Evolutionary conservation across 208 protist species (phyloP).

Genomic region (Wallacemonas sp.): DNA sequence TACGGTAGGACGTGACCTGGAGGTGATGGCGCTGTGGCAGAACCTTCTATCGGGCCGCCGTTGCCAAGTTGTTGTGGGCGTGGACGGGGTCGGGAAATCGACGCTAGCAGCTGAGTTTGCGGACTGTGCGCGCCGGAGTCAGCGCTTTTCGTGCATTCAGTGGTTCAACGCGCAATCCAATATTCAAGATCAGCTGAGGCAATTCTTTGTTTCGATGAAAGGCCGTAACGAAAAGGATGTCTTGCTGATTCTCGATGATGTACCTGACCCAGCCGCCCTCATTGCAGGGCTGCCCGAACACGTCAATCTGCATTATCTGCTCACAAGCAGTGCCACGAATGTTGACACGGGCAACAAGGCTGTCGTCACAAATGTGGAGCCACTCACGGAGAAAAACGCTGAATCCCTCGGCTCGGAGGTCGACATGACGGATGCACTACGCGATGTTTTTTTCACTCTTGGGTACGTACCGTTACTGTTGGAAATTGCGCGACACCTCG

Average conservation of each 20-base stretch:
- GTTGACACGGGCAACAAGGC: constrained; percentile 25
- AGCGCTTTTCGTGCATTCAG: constrained; percentile 86
- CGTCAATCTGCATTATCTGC: constrained; percentile 58
- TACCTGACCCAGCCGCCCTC: constrained; percentile 26
- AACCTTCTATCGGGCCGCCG: constrained; percentile 67
- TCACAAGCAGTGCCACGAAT: constrained; percentile 49
- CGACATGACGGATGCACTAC: constrained; percentile 21
- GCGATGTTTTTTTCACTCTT: constrained; percentile 35
- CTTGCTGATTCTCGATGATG: constrained; percentile 83
- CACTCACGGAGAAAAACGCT: constrained; percentile 35
- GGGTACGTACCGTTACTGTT: constrained; percentile 78
- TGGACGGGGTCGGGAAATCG: constrained; percentile 88
- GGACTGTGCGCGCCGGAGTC: constrained; percentile 60
- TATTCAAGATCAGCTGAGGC: constrained; percentile 36
- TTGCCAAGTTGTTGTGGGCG: constrained; percentile 65
- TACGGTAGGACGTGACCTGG: constrained; percentile 60
- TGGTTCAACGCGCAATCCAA: constrained; percentile 65
- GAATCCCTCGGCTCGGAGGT: constrained; percentile 41
- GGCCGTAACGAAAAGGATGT: constrained; percentile 77
- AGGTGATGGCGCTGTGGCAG: constrained; percentile 82
- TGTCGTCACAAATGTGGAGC: constrained; percentile 25
- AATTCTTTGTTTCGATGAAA: constrained; percentile 78
- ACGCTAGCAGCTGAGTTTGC: constrained; percentile 85
- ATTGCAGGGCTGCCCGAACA: constrained; percentile 53
- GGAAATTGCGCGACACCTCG: constrained; percentile 46